These are phyloP conservation scores for Scutellaria galericulata DNA, from an alignment of 257 asterid genomes.

Conservation along the genomic window DNA sequence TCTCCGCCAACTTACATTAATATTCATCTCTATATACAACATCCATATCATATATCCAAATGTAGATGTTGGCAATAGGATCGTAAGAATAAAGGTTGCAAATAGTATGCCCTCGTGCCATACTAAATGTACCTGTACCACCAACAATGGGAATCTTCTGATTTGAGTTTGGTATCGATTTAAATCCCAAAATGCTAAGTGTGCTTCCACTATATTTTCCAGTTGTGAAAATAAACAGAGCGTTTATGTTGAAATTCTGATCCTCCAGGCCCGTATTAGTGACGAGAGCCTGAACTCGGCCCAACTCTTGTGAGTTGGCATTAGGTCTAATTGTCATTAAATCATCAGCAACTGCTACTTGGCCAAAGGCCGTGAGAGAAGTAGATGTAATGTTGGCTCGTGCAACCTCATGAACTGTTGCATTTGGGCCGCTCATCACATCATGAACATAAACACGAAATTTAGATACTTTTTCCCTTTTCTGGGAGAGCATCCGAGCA, in stretches of 20 bases:
- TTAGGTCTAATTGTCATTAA: constrained; percentile 9
- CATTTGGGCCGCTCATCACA: neutral
- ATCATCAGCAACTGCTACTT: neutral
- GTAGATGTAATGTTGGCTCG: neutral
- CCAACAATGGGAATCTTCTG: no score
- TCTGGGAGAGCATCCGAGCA: neutral
- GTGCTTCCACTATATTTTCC: neutral
- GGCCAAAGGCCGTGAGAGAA: constrained; percentile 24
- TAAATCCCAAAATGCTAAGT: neutral
- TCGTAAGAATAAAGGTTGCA: no score
- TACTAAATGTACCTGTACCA: no score
- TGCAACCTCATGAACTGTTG: constrained; percentile 17
- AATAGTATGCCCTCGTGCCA: no score
- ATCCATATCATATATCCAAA: no score
- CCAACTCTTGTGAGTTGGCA: neutral
- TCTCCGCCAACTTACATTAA: no score
- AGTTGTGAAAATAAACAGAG: neutral
- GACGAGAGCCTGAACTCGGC: constrained; percentile 20
- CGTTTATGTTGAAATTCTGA: neutral
- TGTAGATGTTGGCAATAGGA: no score
- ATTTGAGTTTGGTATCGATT: no score
- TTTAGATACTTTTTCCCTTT: neutral
- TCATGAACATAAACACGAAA: neutral
- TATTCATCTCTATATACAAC: no score
- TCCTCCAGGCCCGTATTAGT: neutral